These are phyloP conservation scores for Pyrrhoderma lamaoense DNA, from an alignment of 1,284 basidiomycete genomes.

Conservation along the genomic window DNA sequence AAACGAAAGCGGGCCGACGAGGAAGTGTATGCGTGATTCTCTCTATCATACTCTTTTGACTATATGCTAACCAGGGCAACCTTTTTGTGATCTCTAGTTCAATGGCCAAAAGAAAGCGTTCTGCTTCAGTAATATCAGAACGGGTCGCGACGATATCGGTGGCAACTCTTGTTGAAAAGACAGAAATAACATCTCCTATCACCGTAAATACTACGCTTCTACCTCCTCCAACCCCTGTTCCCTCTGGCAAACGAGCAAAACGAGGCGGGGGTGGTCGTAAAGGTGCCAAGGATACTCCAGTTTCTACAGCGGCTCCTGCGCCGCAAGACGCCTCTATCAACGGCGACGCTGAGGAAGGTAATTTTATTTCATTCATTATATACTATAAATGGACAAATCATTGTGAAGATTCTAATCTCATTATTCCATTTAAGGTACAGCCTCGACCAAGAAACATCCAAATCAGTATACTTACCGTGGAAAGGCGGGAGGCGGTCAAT, in stretches of 20 bases:
- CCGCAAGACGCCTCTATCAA: constrained; percentile 34
- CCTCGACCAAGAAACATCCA: constrained; percentile 32
- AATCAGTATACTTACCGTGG: constrained; percentile 55
- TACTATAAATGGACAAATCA: constrained; percentile 7
- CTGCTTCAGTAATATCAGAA: constrained; percentile 13
- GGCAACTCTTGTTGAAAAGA: constrained; percentile 3
- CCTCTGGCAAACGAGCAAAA: constrained; percentile 10
- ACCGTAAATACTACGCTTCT: constrained; percentile 5
- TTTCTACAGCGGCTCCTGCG: background rate
- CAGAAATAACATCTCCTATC: constrained; percentile 1
- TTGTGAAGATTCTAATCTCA: background rate
- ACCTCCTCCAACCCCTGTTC: constrained; percentile 11
- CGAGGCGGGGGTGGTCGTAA: constrained; percentile 27
- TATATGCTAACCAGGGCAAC: constrained; percentile 15
- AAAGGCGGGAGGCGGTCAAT: constrained; percentile 25
- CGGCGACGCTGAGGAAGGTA: constrained; percentile 62
- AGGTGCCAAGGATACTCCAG: constrained; percentile 3
- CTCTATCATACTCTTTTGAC: constrained; percentile 4
- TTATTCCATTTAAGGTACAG: background rate
- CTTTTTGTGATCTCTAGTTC: constrained; percentile 32
- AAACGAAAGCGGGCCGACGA: constrained; percentile 71
- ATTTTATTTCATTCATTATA: constrained; percentile 21
- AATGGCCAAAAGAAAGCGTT: constrained; percentile 30
- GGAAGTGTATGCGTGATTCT: constrained; percentile 45
- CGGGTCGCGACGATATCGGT: constrained; percentile 2